These are phyloP conservation scores for Phytophthora ohioensis DNA, from an alignment of 352 stramenopile genomes.

Conservation along the genomic window DNA sequence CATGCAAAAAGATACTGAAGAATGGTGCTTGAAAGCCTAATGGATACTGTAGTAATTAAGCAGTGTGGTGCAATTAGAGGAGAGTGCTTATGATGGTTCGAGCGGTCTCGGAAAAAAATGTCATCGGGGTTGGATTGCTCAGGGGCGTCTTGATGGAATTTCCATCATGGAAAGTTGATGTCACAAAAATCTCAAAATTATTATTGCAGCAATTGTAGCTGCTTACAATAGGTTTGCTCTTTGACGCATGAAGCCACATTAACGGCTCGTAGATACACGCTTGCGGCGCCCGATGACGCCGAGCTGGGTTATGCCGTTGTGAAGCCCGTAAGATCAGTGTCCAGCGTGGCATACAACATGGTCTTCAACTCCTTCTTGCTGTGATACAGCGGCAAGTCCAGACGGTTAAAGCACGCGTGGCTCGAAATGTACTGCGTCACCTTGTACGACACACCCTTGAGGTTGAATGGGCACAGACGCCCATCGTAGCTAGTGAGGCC, in stretches of 20 bases:
- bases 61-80: no score
- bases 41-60: no score
- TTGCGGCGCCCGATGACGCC: constrained; percentile 5
- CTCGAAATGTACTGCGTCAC: constrained; percentile 73
- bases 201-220: constrained; percentile 20
- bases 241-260: neutral
- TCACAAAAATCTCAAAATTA: constrained; percentile 13
- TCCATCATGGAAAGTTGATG: no score
- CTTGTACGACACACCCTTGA: constrained; percentile 61
- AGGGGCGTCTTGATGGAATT: no score
- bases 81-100: no score
- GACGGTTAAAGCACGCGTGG: constrained; percentile 86
- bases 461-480: constrained; percentile 75
- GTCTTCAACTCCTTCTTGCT: constrained; percentile 86
- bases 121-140: no score
- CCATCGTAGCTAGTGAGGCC: constrained; percentile 86
- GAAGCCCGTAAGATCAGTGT: constrained; percentile 77
- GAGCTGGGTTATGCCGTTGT: constrained; percentile 54
- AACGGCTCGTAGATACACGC: constrained; percentile 17
- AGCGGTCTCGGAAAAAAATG: no score
- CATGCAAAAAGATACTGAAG: no score
- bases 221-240: constrained; percentile 18
- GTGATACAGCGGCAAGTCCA: constrained; percentile 96
- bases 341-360: constrained; percentile 68
- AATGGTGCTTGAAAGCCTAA: no score